A percentile compares a stretch with the other conserved stretches of the same genome.
Conservation (phyloP, 345 rosid species). For the Brassica juncea region DNA sequence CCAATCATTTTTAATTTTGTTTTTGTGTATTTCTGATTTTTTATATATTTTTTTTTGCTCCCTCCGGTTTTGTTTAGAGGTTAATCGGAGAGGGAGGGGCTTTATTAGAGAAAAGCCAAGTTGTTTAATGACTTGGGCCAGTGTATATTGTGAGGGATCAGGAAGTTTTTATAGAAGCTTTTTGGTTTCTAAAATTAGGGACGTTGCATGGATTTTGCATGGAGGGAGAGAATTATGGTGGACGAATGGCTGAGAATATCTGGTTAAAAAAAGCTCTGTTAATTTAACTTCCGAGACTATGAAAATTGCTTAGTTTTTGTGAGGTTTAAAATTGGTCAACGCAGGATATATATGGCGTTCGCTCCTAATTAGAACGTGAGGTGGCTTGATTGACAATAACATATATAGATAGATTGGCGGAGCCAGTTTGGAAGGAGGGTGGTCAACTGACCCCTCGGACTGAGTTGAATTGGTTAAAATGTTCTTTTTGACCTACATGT, state of each 20-base stretch:
- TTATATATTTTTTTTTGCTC: slow-evolving; percentile 16
- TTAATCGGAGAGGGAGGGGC: slow-evolving; percentile 43
- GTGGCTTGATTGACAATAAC: slow-evolving; percentile 9
- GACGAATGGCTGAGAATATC: slow-evolving; percentile 27
- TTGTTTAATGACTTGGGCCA: slow-evolving; percentile 41
- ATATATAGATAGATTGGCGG: not conserved
- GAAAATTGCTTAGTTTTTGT: slow-evolving; percentile 14
- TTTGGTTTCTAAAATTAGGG: slow-evolving; percentile 35
- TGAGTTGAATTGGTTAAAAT: too few relatives aligned
- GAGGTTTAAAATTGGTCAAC: slow-evolving; percentile 30
- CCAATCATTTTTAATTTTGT: slow-evolving; percentile 32
- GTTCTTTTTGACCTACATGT: too few relatives aligned
- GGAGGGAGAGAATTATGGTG: slow-evolving; percentile 20
- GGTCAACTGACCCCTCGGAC: too few relatives aligned
- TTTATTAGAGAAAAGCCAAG: slow-evolving; percentile 44
- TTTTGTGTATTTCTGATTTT: slow-evolving; percentile 3
- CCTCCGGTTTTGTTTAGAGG: slow-evolving; percentile 38
- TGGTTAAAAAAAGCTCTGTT: slow-evolving; percentile 13
- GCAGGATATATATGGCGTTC: slow-evolving; percentile 19
- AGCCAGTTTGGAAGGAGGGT: too few relatives aligned
- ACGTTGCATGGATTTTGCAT: slow-evolving; percentile 33
- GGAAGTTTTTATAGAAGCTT: slow-evolving; percentile 24
- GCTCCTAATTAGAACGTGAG: slow-evolving; percentile 18
- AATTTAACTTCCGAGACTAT: not conserved
- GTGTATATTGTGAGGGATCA: slow-evolving; percentile 9